phyloP scores from a whole-genome alignment of 2,329 filamentous ascomycete species.

The Colletotrichum falcatum region DNA sequence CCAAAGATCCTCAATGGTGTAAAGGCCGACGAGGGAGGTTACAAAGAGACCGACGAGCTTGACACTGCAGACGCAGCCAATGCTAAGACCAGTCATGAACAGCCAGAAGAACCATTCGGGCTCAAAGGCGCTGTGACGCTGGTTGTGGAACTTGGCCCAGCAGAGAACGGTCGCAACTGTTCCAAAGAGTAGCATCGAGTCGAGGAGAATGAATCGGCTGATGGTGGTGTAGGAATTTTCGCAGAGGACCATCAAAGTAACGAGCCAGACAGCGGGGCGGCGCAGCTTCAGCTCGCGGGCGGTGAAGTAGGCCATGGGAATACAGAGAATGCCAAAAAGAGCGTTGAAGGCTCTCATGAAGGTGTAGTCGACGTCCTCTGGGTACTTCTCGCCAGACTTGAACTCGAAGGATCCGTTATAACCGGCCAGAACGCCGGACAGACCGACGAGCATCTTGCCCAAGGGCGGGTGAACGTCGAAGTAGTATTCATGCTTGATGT shows the following conservation, averaged over 20 bases:
- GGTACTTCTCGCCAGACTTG: constrained; percentile 97
- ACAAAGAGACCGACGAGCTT: constrained; percentile 98
- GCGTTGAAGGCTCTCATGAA: constrained; percentile 99
- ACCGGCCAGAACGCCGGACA: constrained; percentile 94
- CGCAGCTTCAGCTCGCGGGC: constrained; percentile 90
- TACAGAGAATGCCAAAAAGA: constrained; percentile 90
- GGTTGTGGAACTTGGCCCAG: constrained; percentile 96
- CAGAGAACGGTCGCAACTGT: constrained; percentile 98
- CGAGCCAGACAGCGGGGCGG: constrained; percentile 90
- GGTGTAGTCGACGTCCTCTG: constrained; percentile 92
- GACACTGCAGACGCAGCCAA: constrained; percentile 97
- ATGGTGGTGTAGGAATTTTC: constrained; percentile 99
- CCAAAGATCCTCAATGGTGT: constrained; percentile 97
- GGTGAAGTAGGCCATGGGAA: constrained; percentile 95
- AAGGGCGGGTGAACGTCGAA: constrained; percentile 91
- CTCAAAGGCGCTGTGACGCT: constrained; percentile 87
- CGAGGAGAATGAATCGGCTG: constrained; percentile 96
- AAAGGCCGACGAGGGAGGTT: constrained; percentile 92
- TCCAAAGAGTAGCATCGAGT: constrained; percentile 98
- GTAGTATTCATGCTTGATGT: constrained; percentile 99
- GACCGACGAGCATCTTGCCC: constrained; percentile 97
- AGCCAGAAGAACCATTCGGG: constrained; percentile 96
- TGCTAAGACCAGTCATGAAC: constrained; percentile 91
- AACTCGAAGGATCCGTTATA: constrained; percentile 99
- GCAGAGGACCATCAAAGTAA: constrained; percentile 96